Evolutionary conservation across 768 basidiomycete species (phyloP).

Genomic region (Leccinum disarticulatum): DNA sequence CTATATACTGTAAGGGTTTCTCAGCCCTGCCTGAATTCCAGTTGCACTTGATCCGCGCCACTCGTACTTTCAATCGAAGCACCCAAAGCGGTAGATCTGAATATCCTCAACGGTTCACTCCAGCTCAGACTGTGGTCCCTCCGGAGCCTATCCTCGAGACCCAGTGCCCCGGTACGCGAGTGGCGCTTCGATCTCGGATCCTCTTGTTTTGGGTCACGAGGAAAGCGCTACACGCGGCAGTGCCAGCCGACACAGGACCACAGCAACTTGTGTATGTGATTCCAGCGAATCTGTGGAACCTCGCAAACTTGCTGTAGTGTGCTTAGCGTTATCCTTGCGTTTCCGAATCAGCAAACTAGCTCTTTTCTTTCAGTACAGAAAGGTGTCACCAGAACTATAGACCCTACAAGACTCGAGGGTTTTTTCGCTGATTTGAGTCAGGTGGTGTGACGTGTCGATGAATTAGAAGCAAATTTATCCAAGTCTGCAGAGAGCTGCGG

Average conservation of each 20-base stretch:
- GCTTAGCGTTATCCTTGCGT: background rate
- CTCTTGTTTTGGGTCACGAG: background rate
- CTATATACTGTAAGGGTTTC: background rate
- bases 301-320: background rate
- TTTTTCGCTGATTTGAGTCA: background rate
- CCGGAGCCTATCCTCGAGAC: too few relatives aligned
- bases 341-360: background rate
- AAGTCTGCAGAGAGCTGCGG: background rate
- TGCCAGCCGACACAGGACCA: background rate
- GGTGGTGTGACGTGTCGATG: background rate
- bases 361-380: too few relatives aligned
- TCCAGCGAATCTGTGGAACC: background rate
- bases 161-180: background rate
- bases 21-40: too few relatives aligned
- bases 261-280: background rate
- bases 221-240: background rate
- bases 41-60: background rate
- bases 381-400: background rate
- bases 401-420: background rate
- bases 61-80: background rate
- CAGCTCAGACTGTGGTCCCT: background rate
- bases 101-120: background rate
- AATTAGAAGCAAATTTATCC: background rate
- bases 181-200: background rate
- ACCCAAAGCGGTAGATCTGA: background rate